Evolutionary conservation across 163 green algal genomes (phyloP).

Genomic region (Prototheca cutis): DNA sequence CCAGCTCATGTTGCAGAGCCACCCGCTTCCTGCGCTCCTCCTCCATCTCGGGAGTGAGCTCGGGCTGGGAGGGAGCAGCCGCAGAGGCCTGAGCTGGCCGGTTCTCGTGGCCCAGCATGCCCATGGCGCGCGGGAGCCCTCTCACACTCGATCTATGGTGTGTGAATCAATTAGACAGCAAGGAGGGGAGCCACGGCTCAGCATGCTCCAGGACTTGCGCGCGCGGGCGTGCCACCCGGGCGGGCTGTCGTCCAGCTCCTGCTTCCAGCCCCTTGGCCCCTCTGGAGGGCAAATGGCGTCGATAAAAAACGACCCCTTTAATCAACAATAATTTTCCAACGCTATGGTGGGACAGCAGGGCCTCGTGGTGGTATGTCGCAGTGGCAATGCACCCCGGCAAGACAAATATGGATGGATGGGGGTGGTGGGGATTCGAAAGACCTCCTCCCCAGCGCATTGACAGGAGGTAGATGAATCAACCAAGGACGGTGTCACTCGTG

Average conservation of each 20-base stretch:
- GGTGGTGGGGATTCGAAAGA: no score
- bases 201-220: no score
- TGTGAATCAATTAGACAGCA: background rate
- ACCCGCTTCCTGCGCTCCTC: background rate
- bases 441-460: no score
- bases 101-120: constrained; percentile 10
- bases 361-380: no score
- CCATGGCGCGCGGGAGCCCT: background rate
- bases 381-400: no score
- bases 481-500: no score
- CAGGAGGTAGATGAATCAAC: no score
- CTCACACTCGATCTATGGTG: background rate
- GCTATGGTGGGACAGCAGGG: background rate
- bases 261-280: background rate
- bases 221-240: no score
- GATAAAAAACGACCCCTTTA: no score
- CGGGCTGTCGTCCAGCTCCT: background rate
- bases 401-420: no score
- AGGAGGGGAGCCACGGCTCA: background rate
- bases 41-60: background rate
- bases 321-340: background rate
- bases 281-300: no score
- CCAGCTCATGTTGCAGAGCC: constrained; percentile 1
- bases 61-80: background rate
- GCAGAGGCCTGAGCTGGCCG: background rate